These are phyloP conservation scores for Talaromyces sp. DNA, from an alignment of 2,329 filamentous ascomycete genomes.

Conservation along the genomic window DNA sequence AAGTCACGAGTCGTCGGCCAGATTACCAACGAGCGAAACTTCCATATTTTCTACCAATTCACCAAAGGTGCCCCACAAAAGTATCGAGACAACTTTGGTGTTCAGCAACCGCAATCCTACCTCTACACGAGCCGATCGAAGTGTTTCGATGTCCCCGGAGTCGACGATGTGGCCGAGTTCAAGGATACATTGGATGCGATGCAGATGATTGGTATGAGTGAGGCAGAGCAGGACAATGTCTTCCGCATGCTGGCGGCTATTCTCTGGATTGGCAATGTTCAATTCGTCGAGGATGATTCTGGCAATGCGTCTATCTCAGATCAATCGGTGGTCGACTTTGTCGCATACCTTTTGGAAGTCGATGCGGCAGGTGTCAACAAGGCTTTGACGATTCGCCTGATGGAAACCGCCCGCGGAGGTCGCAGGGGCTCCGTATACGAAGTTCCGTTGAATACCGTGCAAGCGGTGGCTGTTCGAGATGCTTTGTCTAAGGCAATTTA, in stretches of 20 bases:
- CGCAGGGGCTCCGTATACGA: slow-evolving; percentile 69
- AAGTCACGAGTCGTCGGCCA: slow-evolving; percentile 95
- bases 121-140: slow-evolving; percentile 92
- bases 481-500: slow-evolving; percentile 95
- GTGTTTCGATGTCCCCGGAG: slow-evolving; percentile 90
- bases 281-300: slow-evolving; percentile 84
- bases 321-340: slow-evolving; percentile 88
- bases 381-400: slow-evolving; percentile 84
- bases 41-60: slow-evolving; percentile 99
- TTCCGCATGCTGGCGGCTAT: slow-evolving; percentile 93
- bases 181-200: slow-evolving; percentile 91
- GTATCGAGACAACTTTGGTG: slow-evolving; percentile 83
- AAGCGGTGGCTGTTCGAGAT: slow-evolving; percentile 84
- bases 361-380: slow-evolving; percentile 78
- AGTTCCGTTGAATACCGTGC: slow-evolving; percentile 80
- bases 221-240: slow-evolving; percentile 90
- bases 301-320: slow-evolving; percentile 87
- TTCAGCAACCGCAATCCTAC: slow-evolving; percentile 91
- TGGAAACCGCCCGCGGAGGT: slow-evolving; percentile 70
- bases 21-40: slow-evolving; percentile 93
- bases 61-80: slow-evolving; percentile 88
- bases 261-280: slow-evolving; percentile 92
- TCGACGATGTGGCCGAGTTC: slow-evolving; percentile 88
- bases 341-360: slow-evolving; percentile 91
- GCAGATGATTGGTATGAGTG: slow-evolving; percentile 85